These are phyloP conservation scores for Stachybotrys elegans DNA, from an alignment of 2,329 filamentous ascomycete species.

Conservation along the genomic window DNA sequence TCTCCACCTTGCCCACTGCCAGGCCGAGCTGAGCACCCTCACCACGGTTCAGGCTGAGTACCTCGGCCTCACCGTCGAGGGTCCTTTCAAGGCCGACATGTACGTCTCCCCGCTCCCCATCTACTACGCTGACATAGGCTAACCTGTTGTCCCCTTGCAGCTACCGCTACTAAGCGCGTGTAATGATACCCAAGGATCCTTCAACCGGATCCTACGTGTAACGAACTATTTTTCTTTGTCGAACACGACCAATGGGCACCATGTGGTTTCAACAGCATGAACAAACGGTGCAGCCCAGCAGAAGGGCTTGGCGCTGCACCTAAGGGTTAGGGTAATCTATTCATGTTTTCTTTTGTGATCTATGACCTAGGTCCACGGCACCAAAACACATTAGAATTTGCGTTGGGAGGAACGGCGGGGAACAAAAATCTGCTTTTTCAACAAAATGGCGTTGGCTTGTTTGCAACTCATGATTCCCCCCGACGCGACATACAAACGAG, in stretches of 20 bases:
- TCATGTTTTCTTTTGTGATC: slow-evolving; percentile 18
- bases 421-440: slow-evolving; percentile 34
- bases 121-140: no score
- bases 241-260: slow-evolving; percentile 28
- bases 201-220: slow-evolving; percentile 34
- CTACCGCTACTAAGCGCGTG: slow-evolving; percentile 40
- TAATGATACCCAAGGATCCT: slow-evolving; percentile 31
- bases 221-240: slow-evolving; percentile 26
- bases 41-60: slow-evolving; percentile 88
- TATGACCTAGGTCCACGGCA: slow-evolving; percentile 16
- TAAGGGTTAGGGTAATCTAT: slow-evolving; percentile 19
- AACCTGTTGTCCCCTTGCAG: no score
- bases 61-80: slow-evolving; percentile 77
- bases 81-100: slow-evolving; percentile 95
- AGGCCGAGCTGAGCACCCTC: slow-evolving; percentile 87
- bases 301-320: no score
- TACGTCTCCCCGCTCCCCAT: slow-evolving; percentile 39
- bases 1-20: slow-evolving; percentile 89
- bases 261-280: slow-evolving; percentile 41
- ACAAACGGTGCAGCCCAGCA: slow-evolving; percentile 11
- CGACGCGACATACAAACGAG: slow-evolving; percentile 16
- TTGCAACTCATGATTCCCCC: slow-evolving; percentile 31
- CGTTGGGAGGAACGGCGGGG: slow-evolving; percentile 22
- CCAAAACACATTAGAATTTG: slow-evolving; percentile 12
- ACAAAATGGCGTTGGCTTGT: slow-evolving; percentile 33